Conservation (phyloP, 2,329 filamentous ascomycete genomes). For the Fusarium sp. region DNA sequence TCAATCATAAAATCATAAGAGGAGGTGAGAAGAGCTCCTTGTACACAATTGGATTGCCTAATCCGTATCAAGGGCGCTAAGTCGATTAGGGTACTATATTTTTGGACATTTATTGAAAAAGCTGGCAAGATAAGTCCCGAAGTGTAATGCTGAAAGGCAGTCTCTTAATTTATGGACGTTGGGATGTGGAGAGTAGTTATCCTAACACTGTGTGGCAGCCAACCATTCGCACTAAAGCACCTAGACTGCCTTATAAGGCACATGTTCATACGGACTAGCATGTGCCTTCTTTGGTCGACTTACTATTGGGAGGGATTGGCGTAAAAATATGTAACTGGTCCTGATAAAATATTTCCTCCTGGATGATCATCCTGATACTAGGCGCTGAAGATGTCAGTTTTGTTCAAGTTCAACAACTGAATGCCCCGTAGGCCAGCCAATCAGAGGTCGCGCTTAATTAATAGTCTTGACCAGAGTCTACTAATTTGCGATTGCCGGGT, state of each 20-base stretch:
- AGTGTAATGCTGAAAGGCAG: neutral
- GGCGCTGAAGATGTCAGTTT: neutral
- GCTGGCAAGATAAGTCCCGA: neutral
- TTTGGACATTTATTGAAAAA: neutral
- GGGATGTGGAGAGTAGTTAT: no score
- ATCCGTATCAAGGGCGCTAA: neutral
- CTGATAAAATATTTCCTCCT: fast-evolving
- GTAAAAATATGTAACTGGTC: no score
- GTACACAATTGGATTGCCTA: neutral
- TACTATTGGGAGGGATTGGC: no score
- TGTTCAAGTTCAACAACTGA: neutral
- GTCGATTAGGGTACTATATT: neutral
- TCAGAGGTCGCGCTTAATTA: neutral
- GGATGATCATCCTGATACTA: neutral
- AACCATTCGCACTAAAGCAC: neutral
- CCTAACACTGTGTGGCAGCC: neutral
- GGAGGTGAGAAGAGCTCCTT: neutral
- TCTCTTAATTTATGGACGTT: no score
- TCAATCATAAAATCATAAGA: neutral
- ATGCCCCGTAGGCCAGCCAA: neutral
- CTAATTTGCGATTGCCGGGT: neutral
- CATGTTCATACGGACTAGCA: fast-evolving
- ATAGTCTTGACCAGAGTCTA: neutral
- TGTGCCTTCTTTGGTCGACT: neutral
- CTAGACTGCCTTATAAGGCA: neutral